A percentile compares a stretch with the other conserved stretches of the same genome.
These are phyloP conservation scores for Cercophora samala DNA, from an alignment of 495 filamentous ascomycete species.

Conservation along the genomic window DNA sequence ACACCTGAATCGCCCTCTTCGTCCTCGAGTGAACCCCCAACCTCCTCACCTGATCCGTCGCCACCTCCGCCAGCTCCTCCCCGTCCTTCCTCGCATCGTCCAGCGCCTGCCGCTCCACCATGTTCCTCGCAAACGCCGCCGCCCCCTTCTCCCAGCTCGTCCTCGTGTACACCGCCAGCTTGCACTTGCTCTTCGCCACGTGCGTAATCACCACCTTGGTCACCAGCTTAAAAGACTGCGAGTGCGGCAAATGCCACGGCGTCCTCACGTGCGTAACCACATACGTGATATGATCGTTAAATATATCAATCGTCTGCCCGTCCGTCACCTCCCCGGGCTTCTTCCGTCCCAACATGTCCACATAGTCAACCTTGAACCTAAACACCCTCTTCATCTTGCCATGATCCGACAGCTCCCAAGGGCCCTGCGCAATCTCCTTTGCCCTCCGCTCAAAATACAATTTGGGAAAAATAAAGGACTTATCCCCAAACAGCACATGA, in stretches of 20 bases:
- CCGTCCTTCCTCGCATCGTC: constrained; percentile 79
- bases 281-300: constrained; percentile 94
- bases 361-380: constrained; percentile 69
- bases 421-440: constrained; percentile 75
- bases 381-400: constrained; percentile 72
- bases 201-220: constrained; percentile 94
- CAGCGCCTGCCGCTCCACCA: constrained; percentile 78
- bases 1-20: constrained; percentile 86
- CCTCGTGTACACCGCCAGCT: constrained; percentile 80
- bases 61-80: constrained; percentile 77
- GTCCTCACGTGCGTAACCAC: constrained; percentile 83
- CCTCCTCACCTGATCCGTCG: constrained; percentile 80
- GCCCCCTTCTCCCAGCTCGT: constrained; percentile 73
- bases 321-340: constrained; percentile 65
- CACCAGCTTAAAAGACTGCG: constrained; percentile 73
- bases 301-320: constrained; percentile 83
- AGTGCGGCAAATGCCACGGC: constrained; percentile 86
- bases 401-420: constrained; percentile 70
- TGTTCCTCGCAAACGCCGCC: constrained; percentile 60
- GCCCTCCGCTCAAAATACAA: constrained; percentile 83
- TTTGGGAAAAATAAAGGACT: constrained; percentile 87
- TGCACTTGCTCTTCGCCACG: constrained; percentile 85
- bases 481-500: constrained; percentile 94
- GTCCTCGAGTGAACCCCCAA: constrained; percentile 79
- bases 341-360: constrained; percentile 59